Conservation (phyloP, 2,329 filamentous ascomycete species). For the Rosellinia necatrix region DNA sequence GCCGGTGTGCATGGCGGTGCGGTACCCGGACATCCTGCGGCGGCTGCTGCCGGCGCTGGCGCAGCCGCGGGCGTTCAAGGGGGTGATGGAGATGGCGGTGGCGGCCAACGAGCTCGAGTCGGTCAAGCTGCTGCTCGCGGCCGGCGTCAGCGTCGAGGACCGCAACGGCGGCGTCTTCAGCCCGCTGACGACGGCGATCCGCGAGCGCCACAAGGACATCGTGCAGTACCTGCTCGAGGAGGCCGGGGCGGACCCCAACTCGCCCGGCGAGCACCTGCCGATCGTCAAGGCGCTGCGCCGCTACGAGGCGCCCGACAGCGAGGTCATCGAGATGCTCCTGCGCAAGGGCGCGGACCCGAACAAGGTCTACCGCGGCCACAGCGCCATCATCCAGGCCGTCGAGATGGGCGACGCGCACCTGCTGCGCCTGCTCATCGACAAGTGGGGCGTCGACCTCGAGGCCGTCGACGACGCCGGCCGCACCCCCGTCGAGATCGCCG, state of each 20-base stretch:
- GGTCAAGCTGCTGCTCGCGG: conserved; percentile 66
- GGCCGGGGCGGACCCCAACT: conserved; percentile 66
- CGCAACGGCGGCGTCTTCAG: conserved; percentile 76
- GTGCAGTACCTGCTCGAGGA: conserved; percentile 65
- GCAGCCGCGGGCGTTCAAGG: conserved; percentile 66
- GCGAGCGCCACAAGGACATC: conserved; percentile 65
- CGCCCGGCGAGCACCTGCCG: conserved; percentile 71
- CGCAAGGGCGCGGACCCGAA: conserved; percentile 70
- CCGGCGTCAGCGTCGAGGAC: conserved; percentile 71
- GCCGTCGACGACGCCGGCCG: conserved; percentile 59
- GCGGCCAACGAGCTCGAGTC: conserved; percentile 69
- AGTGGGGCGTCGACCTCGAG: conserved; percentile 55
- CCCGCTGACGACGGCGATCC: conserved; percentile 68
- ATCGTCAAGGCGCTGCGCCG: conserved; percentile 71
- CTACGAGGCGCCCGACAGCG: conserved; percentile 58
- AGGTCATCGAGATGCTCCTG: conserved; percentile 66
- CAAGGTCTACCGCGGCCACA: conserved; percentile 69
- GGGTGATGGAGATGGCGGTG: conserved; percentile 70
- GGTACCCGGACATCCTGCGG: conserved; percentile 62
- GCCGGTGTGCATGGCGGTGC: conserved; percentile 72
- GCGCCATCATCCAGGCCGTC: conserved; percentile 66
- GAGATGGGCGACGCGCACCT: conserved; percentile 65
- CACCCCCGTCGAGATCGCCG: conserved; percentile 62
- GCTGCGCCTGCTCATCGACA: conserved; percentile 56
- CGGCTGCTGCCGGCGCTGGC: conserved; percentile 61